phyloP scores from a whole-genome alignment of 2,329 filamentous ascomycete genomes.

The Mollisiaceae sp. region DNA sequence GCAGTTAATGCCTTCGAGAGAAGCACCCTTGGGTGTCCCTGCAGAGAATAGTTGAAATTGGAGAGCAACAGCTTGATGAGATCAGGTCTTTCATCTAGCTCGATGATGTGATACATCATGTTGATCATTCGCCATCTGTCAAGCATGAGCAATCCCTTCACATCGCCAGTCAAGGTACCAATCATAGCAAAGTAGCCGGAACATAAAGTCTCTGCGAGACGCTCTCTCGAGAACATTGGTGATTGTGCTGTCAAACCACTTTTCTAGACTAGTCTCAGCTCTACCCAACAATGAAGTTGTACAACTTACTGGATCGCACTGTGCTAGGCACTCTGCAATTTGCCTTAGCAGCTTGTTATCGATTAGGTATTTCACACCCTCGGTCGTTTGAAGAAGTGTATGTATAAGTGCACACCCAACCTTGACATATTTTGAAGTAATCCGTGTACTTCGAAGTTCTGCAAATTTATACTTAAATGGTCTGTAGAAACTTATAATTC shows the following conservation, averaged over 20 bases:
- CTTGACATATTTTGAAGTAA: constrained; percentile 91
- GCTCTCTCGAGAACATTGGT: constrained; percentile 86
- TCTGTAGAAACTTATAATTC: constrained; percentile 91
- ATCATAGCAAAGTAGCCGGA: constrained; percentile 94
- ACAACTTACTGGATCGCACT: constrained; percentile 79
- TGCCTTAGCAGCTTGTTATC: constrained; percentile 94
- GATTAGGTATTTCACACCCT: constrained; percentile 83
- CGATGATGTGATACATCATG: constrained; percentile 99
- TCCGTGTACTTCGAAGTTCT: constrained; percentile 85
- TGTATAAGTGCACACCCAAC: constrained; percentile 89
- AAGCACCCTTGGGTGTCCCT: constrained; percentile 88
- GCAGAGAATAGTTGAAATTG: constrained; percentile 89
- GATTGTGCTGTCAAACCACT: constrained; percentile 79
- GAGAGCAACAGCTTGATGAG: constrained; percentile 86
- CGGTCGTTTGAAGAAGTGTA: constrained; percentile 81
- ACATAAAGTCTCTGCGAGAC: constrained; percentile 85
- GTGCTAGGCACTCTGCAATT: constrained; percentile 92
- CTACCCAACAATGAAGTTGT: background rate
- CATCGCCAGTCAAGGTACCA: constrained; percentile 82
- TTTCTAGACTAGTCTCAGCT: constrained; percentile 50
- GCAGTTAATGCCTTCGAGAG: constrained; percentile 93
- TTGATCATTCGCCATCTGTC: constrained; percentile 98
- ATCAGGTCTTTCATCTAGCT: constrained; percentile 88
- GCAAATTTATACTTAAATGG: constrained; percentile 98
- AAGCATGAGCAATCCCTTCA: constrained; percentile 84